A percentile compares a stretch with the other conserved stretches of the same genome.
Evolutionary conservation across 2,329 filamentous ascomycete genomes (phyloP).

Genomic region (Nectriaceae sp.): DNA sequence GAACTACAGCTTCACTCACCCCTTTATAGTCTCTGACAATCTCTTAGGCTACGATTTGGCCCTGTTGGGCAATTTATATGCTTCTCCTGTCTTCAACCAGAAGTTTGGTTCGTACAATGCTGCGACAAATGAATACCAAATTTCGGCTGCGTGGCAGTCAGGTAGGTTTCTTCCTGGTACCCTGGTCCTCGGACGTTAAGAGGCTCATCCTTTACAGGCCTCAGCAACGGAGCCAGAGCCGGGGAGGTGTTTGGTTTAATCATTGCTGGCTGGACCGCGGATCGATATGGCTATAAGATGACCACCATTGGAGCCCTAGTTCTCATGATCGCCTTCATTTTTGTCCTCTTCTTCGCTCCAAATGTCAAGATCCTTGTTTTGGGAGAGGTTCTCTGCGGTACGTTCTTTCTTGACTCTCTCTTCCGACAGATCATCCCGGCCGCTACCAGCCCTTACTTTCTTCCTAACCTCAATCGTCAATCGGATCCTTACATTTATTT

Average conservation of each 20-base stretch:
- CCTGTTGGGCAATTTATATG: slow-evolving; percentile 51
- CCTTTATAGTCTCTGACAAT: too few species aligned
- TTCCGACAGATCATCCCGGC: too few species aligned
- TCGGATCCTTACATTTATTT: too few species aligned
- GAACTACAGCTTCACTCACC: too few species aligned
- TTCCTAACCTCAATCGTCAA: too few species aligned
- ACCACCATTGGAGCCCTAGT: slow-evolving; percentile 50
- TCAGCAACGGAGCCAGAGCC: slow-evolving; percentile 54
- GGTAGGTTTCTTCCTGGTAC: too few species aligned
- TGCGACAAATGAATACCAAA: slow-evolving; percentile 41
- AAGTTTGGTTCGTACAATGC: slow-evolving; percentile 45
- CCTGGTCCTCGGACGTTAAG: too few species aligned
- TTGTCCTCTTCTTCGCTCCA: slow-evolving; percentile 54
- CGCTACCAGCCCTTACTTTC: too few species aligned
- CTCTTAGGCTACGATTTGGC: slow-evolving; percentile 54
- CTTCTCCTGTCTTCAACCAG: slow-evolving; percentile 45
- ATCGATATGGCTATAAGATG: slow-evolving; percentile 52
- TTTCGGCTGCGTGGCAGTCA: slow-evolving; percentile 59
- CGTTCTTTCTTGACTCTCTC: slow-evolving; percentile 3
- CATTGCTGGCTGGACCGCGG: slow-evolving; percentile 53
- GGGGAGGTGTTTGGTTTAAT: slow-evolving; percentile 59
- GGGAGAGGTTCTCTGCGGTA: slow-evolving; percentile 48
- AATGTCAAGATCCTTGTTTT: slow-evolving; percentile 48
- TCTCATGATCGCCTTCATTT: slow-evolving; percentile 51
- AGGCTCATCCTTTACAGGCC: too few species aligned